phyloP scores from a whole-genome alignment of 192 early-diverging fungal species.

The Phycomyces blakesleeanus region DNA sequence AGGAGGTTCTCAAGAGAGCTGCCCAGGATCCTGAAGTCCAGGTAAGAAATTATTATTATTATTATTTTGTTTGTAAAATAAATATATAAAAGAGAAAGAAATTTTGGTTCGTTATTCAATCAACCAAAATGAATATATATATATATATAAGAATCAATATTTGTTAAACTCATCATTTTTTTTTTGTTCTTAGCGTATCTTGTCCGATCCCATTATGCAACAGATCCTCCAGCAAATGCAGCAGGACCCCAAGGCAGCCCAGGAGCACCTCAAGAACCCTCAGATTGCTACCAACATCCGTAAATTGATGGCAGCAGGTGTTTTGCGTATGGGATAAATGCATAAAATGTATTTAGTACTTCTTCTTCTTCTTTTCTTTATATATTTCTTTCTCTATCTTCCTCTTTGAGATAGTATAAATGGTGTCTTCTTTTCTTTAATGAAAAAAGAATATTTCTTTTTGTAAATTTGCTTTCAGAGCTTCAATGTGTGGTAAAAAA shows the following conservation, averaged over 20 bases:
- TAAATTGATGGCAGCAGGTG: constrained; percentile 87
- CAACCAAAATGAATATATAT: no score
- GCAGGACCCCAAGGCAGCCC: constrained; percentile 85
- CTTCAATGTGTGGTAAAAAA: no score
- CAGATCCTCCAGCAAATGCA: constrained; percentile 97
- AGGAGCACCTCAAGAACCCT: constrained; percentile 97
- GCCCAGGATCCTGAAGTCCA: constrained; percentile 89
- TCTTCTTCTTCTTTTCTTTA: neutral
- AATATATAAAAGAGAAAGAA: neutral
- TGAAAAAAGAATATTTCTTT: no score
- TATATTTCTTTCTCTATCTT: neutral
- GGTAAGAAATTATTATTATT: no score
- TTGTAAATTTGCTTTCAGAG: no score
- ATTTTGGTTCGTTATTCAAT: no score
- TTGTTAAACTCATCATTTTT: no score
- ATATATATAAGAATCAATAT: no score
- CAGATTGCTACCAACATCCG: constrained; percentile 90
- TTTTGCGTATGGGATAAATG: constrained; percentile 66
- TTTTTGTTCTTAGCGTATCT: no score
- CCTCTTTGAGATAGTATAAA: neutral
- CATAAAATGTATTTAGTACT: constrained; percentile 3
- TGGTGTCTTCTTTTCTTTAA: no score
- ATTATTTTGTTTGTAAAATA: no score
- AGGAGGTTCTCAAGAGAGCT: constrained; percentile 82
- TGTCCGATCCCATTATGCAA: constrained; percentile 95